Percentiles rank a stretch among this genome's conserved stretches.
Conservation (phyloP, 2,329 filamentous ascomycete genomes). For the Epichloe scottii region DNA sequence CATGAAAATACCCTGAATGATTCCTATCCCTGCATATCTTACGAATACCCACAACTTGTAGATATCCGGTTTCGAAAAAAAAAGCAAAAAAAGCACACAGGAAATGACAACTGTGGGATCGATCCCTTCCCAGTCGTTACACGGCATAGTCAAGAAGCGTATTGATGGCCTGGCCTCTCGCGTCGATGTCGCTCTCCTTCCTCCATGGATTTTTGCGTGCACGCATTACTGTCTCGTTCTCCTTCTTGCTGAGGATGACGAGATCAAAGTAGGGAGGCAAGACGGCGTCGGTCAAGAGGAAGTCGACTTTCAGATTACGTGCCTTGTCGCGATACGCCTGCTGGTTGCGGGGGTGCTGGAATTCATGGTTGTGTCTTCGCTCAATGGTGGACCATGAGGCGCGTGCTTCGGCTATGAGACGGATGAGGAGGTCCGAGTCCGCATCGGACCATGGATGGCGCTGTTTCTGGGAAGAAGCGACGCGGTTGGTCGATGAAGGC, state of each 20-base stretch:
- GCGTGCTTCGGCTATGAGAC: conserved; percentile 22
- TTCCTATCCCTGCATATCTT: too few species aligned
- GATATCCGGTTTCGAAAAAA: background rate
- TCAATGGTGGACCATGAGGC: conserved; percentile 22
- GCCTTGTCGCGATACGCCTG: conserved; percentile 46
- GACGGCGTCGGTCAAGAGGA: conserved; percentile 30
- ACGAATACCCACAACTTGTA: too few species aligned
- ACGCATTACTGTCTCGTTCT: conserved; percentile 26
- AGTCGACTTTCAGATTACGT: conserved; percentile 42
- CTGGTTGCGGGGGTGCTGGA: conserved; percentile 35
- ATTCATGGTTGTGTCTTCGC: conserved; percentile 18
- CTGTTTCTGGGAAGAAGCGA: conserved; percentile 7
- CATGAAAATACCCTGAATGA: too few species aligned
- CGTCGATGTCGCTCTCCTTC: conserved; percentile 32
- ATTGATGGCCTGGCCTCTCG: conserved; percentile 24
- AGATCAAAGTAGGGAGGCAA: conserved; percentile 38
- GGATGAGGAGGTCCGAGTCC: conserved; percentile 30
- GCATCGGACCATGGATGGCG: conserved; percentile 28
- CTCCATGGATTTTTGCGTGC: conserved; percentile 37
- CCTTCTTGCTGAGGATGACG: conserved; percentile 38
- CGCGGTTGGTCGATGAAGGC: background rate
- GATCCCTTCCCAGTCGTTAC: too few species aligned
- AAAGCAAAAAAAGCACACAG: background rate
- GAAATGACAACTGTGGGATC: background rate
- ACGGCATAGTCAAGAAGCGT: conserved; percentile 13